Percentiles rank a stretch among this genome's conserved stretches.
These are phyloP conservation scores for Coriolopsis trogii DNA, from an alignment of 1,284 basidiomycete genomes.

Conservation along the genomic window DNA sequence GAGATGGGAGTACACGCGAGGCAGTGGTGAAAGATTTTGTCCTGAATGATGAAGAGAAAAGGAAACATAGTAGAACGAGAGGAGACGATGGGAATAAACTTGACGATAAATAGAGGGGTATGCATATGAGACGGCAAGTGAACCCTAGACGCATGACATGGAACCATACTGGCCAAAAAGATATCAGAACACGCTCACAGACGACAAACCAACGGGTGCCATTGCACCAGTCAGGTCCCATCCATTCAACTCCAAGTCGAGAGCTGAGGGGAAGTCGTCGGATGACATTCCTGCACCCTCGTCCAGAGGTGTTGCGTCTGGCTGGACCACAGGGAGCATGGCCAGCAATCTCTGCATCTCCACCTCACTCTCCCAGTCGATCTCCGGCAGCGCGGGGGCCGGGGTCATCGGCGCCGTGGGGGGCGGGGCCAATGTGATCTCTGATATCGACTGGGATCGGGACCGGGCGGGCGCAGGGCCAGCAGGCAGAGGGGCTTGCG, in stretches of 20 bases:
- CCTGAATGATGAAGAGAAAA: conserved; percentile 3
- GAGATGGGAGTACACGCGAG: not conserved
- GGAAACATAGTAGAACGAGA: conserved; percentile 17
- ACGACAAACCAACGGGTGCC: conserved; percentile 22
- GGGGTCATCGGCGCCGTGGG: conserved; percentile 29
- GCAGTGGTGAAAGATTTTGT: conserved; percentile 3
- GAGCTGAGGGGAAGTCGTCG: conserved; percentile 39
- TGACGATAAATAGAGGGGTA: conserved; percentile 30
- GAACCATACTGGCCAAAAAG: conserved; percentile 13
- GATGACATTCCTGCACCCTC: conserved; percentile 22
- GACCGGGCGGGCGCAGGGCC: conserved; percentile 20
- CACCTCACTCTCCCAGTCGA: conserved; percentile 47
- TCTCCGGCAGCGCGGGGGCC: conserved; percentile 20
- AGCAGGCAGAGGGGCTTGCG: conserved; percentile 38
- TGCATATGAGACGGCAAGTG: conserved; percentile 26
- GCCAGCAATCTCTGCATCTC: conserved; percentile 68
- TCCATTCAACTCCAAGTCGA: conserved; percentile 39
- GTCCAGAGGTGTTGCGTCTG: conserved; percentile 32
- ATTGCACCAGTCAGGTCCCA: conserved; percentile 33
- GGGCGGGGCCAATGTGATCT: conserved; percentile 23
- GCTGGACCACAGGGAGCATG: conserved; percentile 45
- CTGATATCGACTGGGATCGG: conserved; percentile 23
- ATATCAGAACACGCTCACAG: conserved; percentile 34
- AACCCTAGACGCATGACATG: conserved; percentile 22
- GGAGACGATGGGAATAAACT: conserved; percentile 21